A percentile compares a stretch with the other conserved stretches of the same genome.
Conservation (phyloP, 2,329 filamentous ascomycete species). For the Diplodia sapinea region DNA sequence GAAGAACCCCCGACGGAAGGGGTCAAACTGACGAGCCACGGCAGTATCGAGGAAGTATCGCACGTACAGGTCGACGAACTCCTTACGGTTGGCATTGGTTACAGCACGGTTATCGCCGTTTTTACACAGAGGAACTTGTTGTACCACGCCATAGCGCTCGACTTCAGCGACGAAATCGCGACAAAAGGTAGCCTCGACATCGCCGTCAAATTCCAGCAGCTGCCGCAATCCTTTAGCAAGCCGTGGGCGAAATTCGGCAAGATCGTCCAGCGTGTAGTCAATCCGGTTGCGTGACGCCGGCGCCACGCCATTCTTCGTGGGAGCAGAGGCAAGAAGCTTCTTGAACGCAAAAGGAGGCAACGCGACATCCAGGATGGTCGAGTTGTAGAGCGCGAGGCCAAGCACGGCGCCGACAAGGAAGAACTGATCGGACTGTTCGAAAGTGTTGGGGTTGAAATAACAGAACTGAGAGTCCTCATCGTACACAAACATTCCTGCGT, state of each 20-base stretch:
- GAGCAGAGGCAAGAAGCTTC: constrained; percentile 79
- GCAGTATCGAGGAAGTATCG: constrained; percentile 78
- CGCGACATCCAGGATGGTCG: constrained; percentile 86
- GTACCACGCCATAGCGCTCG: constrained; percentile 74
- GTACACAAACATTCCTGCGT: constrained; percentile 85
- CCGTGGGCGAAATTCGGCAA: constrained; percentile 79
- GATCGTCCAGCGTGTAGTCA: constrained; percentile 69
- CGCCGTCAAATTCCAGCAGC: constrained; percentile 80
- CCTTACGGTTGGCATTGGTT: constrained; percentile 79
- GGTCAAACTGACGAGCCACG: constrained; percentile 83
- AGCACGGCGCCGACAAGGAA: constrained; percentile 88
- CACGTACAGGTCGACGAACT: constrained; percentile 87
- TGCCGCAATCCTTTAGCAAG: constrained; percentile 77
- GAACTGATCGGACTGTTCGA: constrained; percentile 90
- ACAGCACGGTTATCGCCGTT: constrained; percentile 52
- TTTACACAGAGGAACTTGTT: constrained; percentile 72
- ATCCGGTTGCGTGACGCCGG: constrained; percentile 56
- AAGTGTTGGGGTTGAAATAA: constrained; percentile 90
- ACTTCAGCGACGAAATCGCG: constrained; percentile 80
- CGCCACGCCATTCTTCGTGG: constrained; percentile 52
- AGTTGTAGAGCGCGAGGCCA: constrained; percentile 92
- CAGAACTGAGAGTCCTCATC: constrained; percentile 89
- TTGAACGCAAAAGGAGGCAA: constrained; percentile 89
- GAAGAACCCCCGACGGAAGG: constrained; percentile 93
- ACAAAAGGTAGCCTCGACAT: constrained; percentile 80